Evolutionary conservation across 1,139 yeast species (phyloP).

Genomic region (Suhomyces bokatorum): DNA sequence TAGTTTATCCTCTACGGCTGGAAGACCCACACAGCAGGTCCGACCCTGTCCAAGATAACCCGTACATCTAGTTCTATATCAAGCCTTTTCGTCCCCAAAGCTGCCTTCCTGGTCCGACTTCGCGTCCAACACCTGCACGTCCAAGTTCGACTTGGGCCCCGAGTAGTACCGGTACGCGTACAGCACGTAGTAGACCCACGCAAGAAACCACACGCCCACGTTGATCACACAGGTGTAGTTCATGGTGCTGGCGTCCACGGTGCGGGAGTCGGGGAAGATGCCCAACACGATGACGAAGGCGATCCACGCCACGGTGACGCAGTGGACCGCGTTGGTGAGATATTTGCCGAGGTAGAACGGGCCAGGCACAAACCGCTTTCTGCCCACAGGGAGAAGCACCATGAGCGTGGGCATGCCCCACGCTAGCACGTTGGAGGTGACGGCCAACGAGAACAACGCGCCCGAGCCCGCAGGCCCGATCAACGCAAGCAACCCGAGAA

Average conservation of each 20-base stretch:
- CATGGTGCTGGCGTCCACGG: constrained; percentile 46
- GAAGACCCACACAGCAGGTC: too few species aligned
- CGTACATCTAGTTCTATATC: too few species aligned
- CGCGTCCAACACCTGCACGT: too few species aligned
- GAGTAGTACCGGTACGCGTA: constrained; percentile 50
- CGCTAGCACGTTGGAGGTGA: constrained; percentile 62
- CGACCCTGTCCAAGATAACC: too few species aligned
- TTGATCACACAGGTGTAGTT: constrained; percentile 62
- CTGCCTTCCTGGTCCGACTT: too few species aligned
- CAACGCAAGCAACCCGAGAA: constrained; percentile 58
- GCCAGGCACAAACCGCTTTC: constrained; percentile 58
- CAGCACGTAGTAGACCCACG: constrained; percentile 43
- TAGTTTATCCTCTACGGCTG: too few species aligned
- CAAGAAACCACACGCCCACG: constrained; percentile 39
- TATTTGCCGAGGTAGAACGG: constrained; percentile 58
- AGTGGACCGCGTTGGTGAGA: constrained; percentile 44
- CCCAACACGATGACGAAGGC: constrained; percentile 45
- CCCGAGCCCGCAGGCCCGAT: constrained; percentile 59
- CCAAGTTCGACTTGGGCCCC: constrained; percentile 38
- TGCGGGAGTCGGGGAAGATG: constrained; percentile 44
- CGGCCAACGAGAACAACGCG: constrained; percentile 58
- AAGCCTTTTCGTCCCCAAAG: too few species aligned
- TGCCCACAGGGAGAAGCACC: constrained; percentile 43
- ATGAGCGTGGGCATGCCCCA: constrained; percentile 60
- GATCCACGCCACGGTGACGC: constrained; percentile 35